Percentiles rank a stretch among this genome's conserved stretches.
Conservation (phyloP, 2,329 filamentous ascomycete species). For the Fonsecaea multimorphosa region DNA sequence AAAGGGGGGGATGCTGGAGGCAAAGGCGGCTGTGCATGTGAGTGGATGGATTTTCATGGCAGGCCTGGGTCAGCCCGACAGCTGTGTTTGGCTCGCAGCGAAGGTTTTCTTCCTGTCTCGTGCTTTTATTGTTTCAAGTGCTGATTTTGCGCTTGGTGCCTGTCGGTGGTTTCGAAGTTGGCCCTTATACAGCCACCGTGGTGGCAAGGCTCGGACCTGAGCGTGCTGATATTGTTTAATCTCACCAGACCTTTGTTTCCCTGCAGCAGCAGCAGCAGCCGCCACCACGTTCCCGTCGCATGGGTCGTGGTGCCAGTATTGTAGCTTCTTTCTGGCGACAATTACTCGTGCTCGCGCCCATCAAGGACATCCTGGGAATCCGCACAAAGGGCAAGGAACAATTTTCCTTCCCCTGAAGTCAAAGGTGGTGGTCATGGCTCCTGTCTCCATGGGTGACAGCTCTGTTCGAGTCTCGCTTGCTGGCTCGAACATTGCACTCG, state of each 20-base stretch:
- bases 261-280: not conserved
- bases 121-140: constrained; percentile 17
- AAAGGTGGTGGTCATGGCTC: not conserved
- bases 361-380: constrained; percentile 12
- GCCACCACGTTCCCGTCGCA: constrained; percentile 2
- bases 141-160: constrained; percentile 7
- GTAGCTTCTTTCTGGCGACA: constrained; percentile 1
- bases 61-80: constrained; percentile 28
- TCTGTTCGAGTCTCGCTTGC: constrained; percentile 12
- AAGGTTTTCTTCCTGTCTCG: constrained; percentile 20
- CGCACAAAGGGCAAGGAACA: constrained; percentile 16
- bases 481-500: not conserved
- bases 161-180: not conserved
- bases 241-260: constrained; percentile 7
- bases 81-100: constrained; percentile 6
- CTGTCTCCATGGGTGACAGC: not conserved
- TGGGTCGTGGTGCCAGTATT: not conserved
- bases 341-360: constrained; percentile 23
- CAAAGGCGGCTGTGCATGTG: constrained; percentile 22
- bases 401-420: not conserved
- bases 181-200: not conserved
- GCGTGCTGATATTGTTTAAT: constrained; percentile 14
- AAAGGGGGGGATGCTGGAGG: constrained; percentile 12
- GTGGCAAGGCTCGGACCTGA: constrained; percentile 23
- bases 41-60: constrained; percentile 24